These are phyloP conservation scores for Volvox carteri DNA, from an alignment of 163 green algal species.

Conservation along the genomic window DNA sequence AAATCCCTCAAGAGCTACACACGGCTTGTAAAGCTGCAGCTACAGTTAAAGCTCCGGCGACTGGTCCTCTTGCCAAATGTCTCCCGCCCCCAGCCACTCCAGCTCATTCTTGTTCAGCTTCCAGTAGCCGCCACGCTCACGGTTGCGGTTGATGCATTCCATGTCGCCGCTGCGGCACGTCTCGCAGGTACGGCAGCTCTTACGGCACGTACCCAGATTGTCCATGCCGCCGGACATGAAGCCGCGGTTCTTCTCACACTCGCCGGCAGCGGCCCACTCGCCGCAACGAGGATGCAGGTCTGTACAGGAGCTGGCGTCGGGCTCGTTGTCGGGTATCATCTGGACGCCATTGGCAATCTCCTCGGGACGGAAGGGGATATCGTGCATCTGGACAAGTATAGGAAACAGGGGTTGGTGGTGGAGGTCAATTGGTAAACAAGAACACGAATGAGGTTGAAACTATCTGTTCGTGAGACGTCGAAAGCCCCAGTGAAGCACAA, in stretches of 20 bases:
- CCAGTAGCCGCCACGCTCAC: constrained; percentile 52
- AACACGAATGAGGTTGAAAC: too few species aligned
- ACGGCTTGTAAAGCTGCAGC: too few species aligned
- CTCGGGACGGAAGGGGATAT: constrained; percentile 51
- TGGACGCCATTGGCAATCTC: constrained; percentile 31
- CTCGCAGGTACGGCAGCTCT: constrained; percentile 62
- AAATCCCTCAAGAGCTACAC: too few species aligned
- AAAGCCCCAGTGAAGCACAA: too few species aligned
- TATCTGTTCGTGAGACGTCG: too few species aligned
- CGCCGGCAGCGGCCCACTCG: constrained; percentile 66
- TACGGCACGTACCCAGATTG: constrained; percentile 60
- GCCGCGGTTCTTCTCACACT: constrained; percentile 68
- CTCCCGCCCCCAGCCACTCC: constrained; percentile 45
- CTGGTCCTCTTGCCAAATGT: constrained; percentile 30
- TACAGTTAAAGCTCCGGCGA: constrained; percentile 43
- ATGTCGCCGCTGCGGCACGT: constrained; percentile 52
- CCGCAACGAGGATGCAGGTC: constrained; percentile 66
- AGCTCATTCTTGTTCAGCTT: constrained; percentile 46
- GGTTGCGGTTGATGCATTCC: constrained; percentile 65
- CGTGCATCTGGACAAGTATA: constrained; percentile 57
- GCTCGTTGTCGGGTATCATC: constrained; percentile 8
- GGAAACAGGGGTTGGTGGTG: too few species aligned
- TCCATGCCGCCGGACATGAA: constrained; percentile 70
- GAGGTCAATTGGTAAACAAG: too few species aligned
- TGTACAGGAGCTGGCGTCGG: constrained; percentile 5